These are phyloP conservation scores for Paramecium biaurelia DNA, from an alignment of 73 alveolate genomes.

Conservation along the genomic window DNA sequence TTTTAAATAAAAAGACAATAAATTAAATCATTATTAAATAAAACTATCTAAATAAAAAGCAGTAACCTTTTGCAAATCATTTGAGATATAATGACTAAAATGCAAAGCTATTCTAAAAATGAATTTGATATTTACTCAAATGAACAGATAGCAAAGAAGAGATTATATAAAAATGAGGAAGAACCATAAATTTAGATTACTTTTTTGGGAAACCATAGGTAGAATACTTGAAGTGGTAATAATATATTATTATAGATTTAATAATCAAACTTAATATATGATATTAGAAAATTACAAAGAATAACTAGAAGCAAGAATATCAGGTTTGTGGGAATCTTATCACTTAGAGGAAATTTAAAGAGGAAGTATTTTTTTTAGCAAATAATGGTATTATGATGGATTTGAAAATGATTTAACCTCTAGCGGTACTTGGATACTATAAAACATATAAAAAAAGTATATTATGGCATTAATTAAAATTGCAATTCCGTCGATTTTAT, in stretches of 20 bases:
- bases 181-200: neutral
- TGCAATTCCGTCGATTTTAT: neutral
- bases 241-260: neutral
- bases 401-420: neutral
- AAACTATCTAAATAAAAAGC: neutral
- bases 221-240: neutral
- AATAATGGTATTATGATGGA: neutral
- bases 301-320: neutral
- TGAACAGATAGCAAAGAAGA: neutral
- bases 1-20: neutral
- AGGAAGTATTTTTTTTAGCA: neutral
- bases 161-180: neutral
- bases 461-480: neutral
- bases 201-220: neutral
- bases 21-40: neutral
- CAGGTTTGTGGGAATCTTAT: neutral
- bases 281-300: neutral
- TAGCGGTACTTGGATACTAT: neutral
- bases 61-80: neutral
- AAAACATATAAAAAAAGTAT: neutral
- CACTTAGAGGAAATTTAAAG: neutral
- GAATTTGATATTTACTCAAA: neutral
- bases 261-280: neutral
- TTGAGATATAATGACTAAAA: neutral
- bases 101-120: neutral